Base-by-base conservation (phyloP, 1,284 basidiomycete species). In the Leccinum subrobustum region DNA sequence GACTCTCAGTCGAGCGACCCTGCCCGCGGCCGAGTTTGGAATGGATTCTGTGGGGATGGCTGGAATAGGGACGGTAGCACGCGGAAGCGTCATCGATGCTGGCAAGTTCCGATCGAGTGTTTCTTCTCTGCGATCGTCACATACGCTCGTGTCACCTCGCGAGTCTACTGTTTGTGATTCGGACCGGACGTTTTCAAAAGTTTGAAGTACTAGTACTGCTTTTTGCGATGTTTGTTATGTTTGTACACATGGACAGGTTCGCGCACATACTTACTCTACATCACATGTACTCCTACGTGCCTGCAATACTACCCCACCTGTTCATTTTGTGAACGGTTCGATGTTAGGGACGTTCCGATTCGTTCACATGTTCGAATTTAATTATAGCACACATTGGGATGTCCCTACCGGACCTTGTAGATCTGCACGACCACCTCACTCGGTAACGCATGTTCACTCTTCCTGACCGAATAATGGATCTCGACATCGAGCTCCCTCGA, bases 401-500 rank as follows among this genome's bases (percentile, higher is more conserved):
- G 25, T n/a, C 11, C 6, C 58, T 71, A 91, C 66, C 89, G 83
- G 58, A 94, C 86, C 74, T 86, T 91, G 76, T 85, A 94, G 67
- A 91, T 85, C 71, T 92, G 90, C n/a, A 93, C 87, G 25, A 85
- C 74, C 31, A 76, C 74, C 20, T 82, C 78, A 53, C 75, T 73
- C 3, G 72, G 65, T 1, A 67, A 64, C 3, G 64, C 68, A 29
- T 75, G 74, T 9, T 61, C 68, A 12, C 66, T 64, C 37, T 76
- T 70, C 60, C 78, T 77, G 7, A 91, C 81, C 0, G 81, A 79
- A 75, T 93, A 98, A 72, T 95, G 93, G 52, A 98, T 90, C 77
- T 98, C 95, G 14, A 96, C 86, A 65, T 97, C 92, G 53, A 98
- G 78, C 70, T 98, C 96, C 55, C 96, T 81, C 31, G 88, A 87